Base-by-base conservation (phyloP, 1,284 basidiomycete genomes). In the Trichosporon sp. region DNA sequence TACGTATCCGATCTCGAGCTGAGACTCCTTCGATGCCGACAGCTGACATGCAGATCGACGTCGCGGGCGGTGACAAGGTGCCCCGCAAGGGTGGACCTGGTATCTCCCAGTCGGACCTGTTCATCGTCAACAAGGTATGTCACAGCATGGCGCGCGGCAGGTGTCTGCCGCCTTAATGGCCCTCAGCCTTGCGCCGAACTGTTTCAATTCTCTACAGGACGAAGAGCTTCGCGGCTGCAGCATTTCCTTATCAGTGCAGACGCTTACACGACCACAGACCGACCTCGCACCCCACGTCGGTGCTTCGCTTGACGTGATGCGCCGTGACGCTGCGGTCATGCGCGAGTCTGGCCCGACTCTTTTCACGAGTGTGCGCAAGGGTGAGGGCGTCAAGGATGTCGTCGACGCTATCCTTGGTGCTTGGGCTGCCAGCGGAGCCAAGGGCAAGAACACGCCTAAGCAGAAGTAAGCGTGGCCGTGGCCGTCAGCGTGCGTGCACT, bases 81-180 rank as follows among this genome's bases (percentile, higher is more conserved):
- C 95, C 95, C 10, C 85, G 95, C 32, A 99, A 99, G 82, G 95
- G 96, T 6, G 95, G 95, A 1, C 95, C 95, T 1, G 95, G 95
- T 13, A 95, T 97, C 71, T 93, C 92, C 0, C 81, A 83, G 69
- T 95, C 92, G 2, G 95, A 99, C 81, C 83, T 99, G 33, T 83
- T 99, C 58, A 88, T 99, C 27, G 87, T 99, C 73, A 99, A 99
- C 84, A 97, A 97, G 85, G 92, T 89, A 56, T 65, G 80, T 66
- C 21, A 27, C 36, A 11, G 23, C 33, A 6, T 1, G 29, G 27
- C 40, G 34, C 9, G 52, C 46, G 31, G 33, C 36, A 49, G 58
- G n/a, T n/a, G n/a, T n/a, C n/a, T n/a, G n/a, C n/a, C n/a, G n/a
- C n/a, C n/a, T n/a, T n/a, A n/a, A n/a, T n/a, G n/a, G n/a, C n/a